A percentile compares a stretch with the other conserved stretches of the same genome.
phyloP scores from a whole-genome alignment of 1,139 yeast genomes.

The Taphrina populina region DNA sequence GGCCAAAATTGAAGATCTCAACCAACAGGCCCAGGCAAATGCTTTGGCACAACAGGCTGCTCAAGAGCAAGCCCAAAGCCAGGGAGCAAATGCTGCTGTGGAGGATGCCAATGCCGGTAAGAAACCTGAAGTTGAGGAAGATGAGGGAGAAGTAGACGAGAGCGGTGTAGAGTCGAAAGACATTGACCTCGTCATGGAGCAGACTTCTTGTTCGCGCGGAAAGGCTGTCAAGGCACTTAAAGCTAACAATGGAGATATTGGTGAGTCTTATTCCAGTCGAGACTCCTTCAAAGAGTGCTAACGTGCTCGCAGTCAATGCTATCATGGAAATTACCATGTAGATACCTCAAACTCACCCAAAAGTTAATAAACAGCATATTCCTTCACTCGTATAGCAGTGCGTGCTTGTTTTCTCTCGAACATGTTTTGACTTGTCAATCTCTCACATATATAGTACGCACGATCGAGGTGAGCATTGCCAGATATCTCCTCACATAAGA shows the following conservation, averaged over 20 bases:
- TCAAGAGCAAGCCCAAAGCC: constrained; percentile 48
- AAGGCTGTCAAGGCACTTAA: constrained; percentile 90
- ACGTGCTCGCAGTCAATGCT: constrained; percentile 21
- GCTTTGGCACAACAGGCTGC: constrained; percentile 42
- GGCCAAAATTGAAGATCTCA: constrained; percentile 90
- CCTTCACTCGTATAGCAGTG: no score
- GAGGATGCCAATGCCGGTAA: constrained; percentile 39
- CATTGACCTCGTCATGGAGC: constrained; percentile 46
- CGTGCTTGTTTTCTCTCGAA: no score
- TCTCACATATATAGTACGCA: no score
- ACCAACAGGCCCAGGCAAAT: constrained; percentile 57
- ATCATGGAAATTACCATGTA: constrained; percentile 33
- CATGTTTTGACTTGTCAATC: no score
- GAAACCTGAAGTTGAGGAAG: constrained; percentile 38
- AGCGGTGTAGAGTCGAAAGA: constrained; percentile 43
- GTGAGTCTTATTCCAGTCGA: constrained; percentile 1
- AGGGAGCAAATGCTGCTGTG: constrained; percentile 45
- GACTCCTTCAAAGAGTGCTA: neutral
- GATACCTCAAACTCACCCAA: no score
- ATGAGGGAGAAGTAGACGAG: constrained; percentile 41
- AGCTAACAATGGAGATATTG: constrained; percentile 56
- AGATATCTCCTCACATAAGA: no score
- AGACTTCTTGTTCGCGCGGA: constrained; percentile 81
- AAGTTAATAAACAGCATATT: no score
- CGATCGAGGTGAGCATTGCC: no score